These are phyloP conservation scores for Neurospora hispaniola DNA, from an alignment of 495 filamentous ascomycete species.

Conservation along the genomic window DNA sequence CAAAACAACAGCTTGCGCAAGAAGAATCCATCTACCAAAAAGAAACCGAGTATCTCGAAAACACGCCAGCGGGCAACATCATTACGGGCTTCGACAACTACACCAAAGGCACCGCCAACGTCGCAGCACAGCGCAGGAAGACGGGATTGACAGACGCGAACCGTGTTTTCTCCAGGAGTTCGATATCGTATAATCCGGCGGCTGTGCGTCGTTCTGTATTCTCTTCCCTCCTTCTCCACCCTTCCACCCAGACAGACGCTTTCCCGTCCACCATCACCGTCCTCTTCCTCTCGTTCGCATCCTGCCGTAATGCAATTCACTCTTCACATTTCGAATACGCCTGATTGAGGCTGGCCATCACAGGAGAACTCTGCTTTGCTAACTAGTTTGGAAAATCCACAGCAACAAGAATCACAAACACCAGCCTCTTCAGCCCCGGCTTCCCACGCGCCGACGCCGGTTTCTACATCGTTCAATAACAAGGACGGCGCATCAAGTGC, in stretches of 20 bases:
- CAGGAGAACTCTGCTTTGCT: not conserved
- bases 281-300: not conserved
- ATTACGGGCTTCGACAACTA: slow-evolving; percentile 96
- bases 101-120: slow-evolving; percentile 63
- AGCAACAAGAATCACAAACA: slow-evolving; percentile 26
- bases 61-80: slow-evolving; percentile 85
- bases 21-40: slow-evolving; percentile 80
- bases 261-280: not conserved
- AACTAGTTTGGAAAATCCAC: not conserved
- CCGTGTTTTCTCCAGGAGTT: slow-evolving; percentile 50
- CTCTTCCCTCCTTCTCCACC: not conserved
- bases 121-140: slow-evolving; percentile 38
- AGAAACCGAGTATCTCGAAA: slow-evolving; percentile 84
- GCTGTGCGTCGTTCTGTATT: slow-evolving; percentile 22
- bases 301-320: not conserved
- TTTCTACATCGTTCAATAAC: slow-evolving; percentile 31
- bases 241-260: not conserved
- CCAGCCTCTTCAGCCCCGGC: slow-evolving; percentile 32
- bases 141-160: slow-evolving; percentile 40
- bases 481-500: slow-evolving; percentile 30
- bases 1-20: slow-evolving; percentile 16
- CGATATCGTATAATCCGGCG: slow-evolving; percentile 42
- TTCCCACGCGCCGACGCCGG: slow-evolving; percentile 36
- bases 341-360: not conserved
- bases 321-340: not conserved